Base-by-base conservation (phyloP, 177 flowering plant genomes). In the Vitis hybrid region DNA sequence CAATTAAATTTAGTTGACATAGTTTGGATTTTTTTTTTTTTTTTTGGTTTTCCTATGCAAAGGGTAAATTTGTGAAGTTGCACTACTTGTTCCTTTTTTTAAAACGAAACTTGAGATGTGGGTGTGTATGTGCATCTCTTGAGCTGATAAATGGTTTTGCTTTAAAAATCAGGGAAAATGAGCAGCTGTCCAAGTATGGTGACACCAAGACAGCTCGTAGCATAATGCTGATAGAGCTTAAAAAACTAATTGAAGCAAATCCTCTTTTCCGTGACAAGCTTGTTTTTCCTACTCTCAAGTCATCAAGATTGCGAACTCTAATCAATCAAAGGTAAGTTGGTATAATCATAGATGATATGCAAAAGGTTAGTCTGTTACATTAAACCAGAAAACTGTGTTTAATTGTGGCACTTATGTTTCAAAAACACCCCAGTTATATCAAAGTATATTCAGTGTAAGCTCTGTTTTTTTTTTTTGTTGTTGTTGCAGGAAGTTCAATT, bases 221-320 rank as follows among this genome's bases (percentile, higher is more conserved):
- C 75, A 91, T 91, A 64, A 89, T 93, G 98, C 79, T 93, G 72
- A 71, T 85, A 55, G 96, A 90, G 80, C 87, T 93, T 10, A 93
- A 92, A 71, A 90, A 91, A 60, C 80, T 93, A 29, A 93, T 93
- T 2, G 98, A 91, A 77, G 93, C 95, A 68, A 91, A 91, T 83
- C 95, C 98, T 39, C 87, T 90, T 67, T 92, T 93, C 74, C 92
- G 98, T 29, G 97, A 93, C 62, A 93, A 93, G 82, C 88, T 93
- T 70, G 84, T 65, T 51, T 88, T 93, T 65, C 98, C 98, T 45
- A 82, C 86, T 51, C 69, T 93, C 64, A 93, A 78, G 82, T 68
- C 91, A 51, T 89, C 98, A 56, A 79, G 97, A 70, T 72, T 92
- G 80, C 81, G 96, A 69, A 89, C 94, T 70, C 77, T 92, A 48